Conservation (phyloP, 768 basidiomycete species). For the Trametes meyenii region DNA sequence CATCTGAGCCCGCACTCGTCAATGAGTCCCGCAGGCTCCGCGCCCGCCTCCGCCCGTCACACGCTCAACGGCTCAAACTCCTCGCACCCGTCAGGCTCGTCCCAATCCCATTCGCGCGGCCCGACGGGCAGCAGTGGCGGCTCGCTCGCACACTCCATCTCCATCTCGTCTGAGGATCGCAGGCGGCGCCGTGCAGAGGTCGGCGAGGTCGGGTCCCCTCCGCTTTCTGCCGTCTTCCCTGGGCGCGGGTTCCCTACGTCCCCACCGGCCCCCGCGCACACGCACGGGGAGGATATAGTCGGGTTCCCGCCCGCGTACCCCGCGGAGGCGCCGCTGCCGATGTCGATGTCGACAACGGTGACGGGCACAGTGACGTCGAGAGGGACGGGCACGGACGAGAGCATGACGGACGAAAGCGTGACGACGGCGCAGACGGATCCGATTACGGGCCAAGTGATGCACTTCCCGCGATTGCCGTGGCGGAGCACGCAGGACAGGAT, state of each 20-base stretch:
- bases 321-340: constrained; percentile 1
- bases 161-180: constrained; percentile 58
- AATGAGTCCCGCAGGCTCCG: constrained; percentile 50
- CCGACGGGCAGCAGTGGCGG: constrained; percentile 26
- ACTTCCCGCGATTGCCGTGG: constrained; percentile 33
- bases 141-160: constrained; percentile 52
- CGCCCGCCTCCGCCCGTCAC: constrained; percentile 49
- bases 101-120: constrained; percentile 43
- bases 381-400: constrained; percentile 29
- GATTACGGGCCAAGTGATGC: constrained; percentile 35
- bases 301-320: constrained; percentile 13
- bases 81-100: constrained; percentile 48
- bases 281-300: constrained; percentile 1
- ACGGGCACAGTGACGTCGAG: constrained; percentile 32
- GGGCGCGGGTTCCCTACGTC: constrained; percentile 15
- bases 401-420: constrained; percentile 32
- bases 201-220: constrained; percentile 31
- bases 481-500: constrained; percentile 15
- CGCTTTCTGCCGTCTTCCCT: constrained; percentile 35
- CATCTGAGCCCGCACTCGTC: constrained; percentile 49
- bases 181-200: constrained; percentile 25
- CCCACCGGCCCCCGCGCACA: constrained; percentile 5
- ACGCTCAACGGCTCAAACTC: constrained; percentile 52
- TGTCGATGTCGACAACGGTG: constrained; percentile 6
- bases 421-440: constrained; percentile 39